These are phyloP conservation scores for Suhomyces bolitotheri DNA, from an alignment of 1,139 yeast genomes.

Conservation along the genomic window DNA sequence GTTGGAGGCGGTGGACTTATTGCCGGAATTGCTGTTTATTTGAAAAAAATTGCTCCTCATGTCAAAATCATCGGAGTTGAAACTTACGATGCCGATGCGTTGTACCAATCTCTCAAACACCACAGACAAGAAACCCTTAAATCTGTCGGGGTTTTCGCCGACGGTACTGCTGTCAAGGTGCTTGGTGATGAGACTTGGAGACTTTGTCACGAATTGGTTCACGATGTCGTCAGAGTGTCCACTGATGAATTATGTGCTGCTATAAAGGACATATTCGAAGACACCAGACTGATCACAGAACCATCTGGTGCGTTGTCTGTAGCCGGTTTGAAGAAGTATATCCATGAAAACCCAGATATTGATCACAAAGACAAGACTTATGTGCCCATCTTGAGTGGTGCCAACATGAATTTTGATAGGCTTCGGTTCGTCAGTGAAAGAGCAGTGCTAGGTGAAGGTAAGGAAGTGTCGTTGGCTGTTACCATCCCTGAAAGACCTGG, in stretches of 20 bases:
- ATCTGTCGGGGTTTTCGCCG: slow-evolving; percentile 97
- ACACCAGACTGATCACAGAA: slow-evolving; percentile 89
- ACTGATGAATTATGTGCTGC: slow-evolving; percentile 99
- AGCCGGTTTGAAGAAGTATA: slow-evolving; percentile 88
- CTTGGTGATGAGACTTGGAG: slow-evolving; percentile 92
- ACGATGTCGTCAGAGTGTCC: slow-evolving; percentile 81
- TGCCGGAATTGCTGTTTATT: slow-evolving; percentile 86
- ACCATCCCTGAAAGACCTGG: slow-evolving; percentile 93
- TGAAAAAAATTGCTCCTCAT: slow-evolving; percentile 97
- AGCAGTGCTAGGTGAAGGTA: slow-evolving; percentile 96
- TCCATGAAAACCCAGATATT: slow-evolving; percentile 61
- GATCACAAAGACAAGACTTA: slow-evolving; percentile 75
- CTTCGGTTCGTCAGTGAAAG: slow-evolving; percentile 96
- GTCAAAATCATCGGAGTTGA: slow-evolving; percentile 95
- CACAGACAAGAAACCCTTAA: slow-evolving; percentile 57
- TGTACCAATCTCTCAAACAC: slow-evolving; percentile 67
- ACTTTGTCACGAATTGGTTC: slow-evolving; percentile 73
- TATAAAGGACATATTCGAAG: slow-evolving; percentile 93
- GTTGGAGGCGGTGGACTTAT: slow-evolving; percentile 98
- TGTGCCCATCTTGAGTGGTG: slow-evolving; percentile 89
- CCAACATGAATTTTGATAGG: slow-evolving; percentile 97
- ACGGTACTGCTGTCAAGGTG: slow-evolving; percentile 95
- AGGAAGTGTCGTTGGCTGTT: slow-evolving; percentile 87
- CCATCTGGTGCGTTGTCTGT: slow-evolving; percentile 97
- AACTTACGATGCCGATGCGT: slow-evolving; percentile 91